Evolutionary conservation across 116 monocot species (phyloP).

Genomic region (Iris pallida): DNA sequence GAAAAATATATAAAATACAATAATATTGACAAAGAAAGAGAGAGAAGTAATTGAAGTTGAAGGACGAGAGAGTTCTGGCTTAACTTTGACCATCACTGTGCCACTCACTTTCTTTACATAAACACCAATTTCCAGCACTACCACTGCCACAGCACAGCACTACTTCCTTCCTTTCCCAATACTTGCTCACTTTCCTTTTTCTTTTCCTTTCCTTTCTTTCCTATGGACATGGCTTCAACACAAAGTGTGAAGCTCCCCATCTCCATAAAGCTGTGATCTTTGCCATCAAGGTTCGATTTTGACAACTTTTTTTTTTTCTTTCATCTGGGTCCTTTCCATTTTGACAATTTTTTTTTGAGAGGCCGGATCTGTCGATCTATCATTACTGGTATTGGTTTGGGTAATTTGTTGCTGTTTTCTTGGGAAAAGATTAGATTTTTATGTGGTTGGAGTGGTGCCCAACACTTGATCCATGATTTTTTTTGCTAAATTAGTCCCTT

Average conservation of each 20-base stretch:
- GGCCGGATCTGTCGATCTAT: not conserved
- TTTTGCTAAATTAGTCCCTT: not conserved
- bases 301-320: not conserved
- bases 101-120: too few species aligned
- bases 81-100: not conserved
- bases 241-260: too few species aligned
- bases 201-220: not conserved
- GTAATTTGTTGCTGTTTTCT: not conserved
- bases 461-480: not conserved
- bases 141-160: not conserved
- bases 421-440: not conserved
- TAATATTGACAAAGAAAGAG: not conserved
- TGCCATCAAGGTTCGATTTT: slow-evolving; percentile 10
- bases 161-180: not conserved
- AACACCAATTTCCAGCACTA: not conserved
- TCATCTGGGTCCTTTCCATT: not conserved
- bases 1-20: too few species aligned
- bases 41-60: slow-evolving; percentile 6
- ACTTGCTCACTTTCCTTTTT: slow-evolving; percentile 4
- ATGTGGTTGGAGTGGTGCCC: not conserved
- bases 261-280: not conserved
- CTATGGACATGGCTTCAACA: not conserved
- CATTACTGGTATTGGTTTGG: not conserved
- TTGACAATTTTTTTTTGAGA: not conserved
- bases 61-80: too few species aligned